Conservation (phyloP, 257 asterid species). For the Echium plantagineum region DNA sequence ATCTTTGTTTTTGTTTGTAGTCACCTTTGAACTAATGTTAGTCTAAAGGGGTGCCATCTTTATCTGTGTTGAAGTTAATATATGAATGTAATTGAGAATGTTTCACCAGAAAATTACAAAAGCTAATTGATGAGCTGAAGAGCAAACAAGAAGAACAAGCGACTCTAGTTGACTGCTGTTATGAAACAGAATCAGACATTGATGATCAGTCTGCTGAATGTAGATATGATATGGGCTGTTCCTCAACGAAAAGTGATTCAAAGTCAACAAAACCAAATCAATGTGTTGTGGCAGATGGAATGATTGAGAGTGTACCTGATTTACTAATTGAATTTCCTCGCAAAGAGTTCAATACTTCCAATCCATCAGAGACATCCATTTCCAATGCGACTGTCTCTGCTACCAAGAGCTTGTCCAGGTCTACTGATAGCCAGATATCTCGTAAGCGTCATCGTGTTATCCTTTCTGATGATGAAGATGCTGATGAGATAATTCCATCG, state of each 20-base stretch:
- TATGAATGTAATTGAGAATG: slow-evolving; percentile 3
- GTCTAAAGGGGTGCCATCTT: neutral
- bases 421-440: slow-evolving; percentile 41
- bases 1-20: too few species aligned
- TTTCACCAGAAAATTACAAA: slow-evolving; percentile 51
- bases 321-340: slow-evolving; percentile 33
- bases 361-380: slow-evolving; percentile 21
- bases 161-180: slow-evolving; percentile 41
- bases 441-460: slow-evolving; percentile 73
- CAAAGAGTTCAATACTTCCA: slow-evolving; percentile 28
- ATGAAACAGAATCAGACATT: slow-evolving; percentile 65
- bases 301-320: slow-evolving; percentile 35
- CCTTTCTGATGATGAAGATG: slow-evolving; percentile 77
- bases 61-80: neutral
- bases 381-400: slow-evolving; percentile 30
- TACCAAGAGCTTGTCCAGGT: slow-evolving; percentile 31
- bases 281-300: slow-evolving; percentile 31
- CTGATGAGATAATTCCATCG: slow-evolving; percentile 30
- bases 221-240: slow-evolving; percentile 37
- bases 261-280: slow-evolving; percentile 26
- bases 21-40: neutral
- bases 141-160: slow-evolving; percentile 22
- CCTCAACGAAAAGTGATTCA: slow-evolving; percentile 23
- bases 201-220: slow-evolving; percentile 40
- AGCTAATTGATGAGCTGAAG: slow-evolving; percentile 38